Evolutionary conservation across 163 green algal species (phyloP), one percentile per base, ranked within the genome.

Genomic region (Scenedesmus sp.): DNA sequence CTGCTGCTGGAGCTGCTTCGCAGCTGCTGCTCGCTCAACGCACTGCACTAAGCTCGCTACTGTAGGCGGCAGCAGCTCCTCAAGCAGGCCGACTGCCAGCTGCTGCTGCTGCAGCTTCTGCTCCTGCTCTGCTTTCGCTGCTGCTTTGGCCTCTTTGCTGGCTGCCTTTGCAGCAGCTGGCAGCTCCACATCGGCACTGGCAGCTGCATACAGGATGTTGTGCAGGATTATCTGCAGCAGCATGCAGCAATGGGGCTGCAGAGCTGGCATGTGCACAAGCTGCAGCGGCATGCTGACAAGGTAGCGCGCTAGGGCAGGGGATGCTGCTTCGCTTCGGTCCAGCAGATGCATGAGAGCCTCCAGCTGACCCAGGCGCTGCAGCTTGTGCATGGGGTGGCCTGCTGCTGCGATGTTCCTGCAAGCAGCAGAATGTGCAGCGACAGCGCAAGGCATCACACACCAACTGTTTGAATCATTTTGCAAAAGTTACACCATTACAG

Each of bases 11-110:
- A 66, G 79, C 66, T 85, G 88, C 60, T 26, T 55, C 7, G 26
- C 81, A 55, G 81, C 81, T 55, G 66, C 82, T 6, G 79, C 82
- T 88, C 4, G 10, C 81, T 92, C 81, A 8, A 92, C 81, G 67
- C 88, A 92, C 81, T 89, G 88, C 88, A 92, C 88, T 7, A 92
- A 54, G 3, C 13, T 56, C 20, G 88, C 88, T 10, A 84, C 82
- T 12, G 66, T 84, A 0, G 81, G 77, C 26, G 88, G 88, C 64
- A 92, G 81, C 82, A 92, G 81, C 81, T 89, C 77, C 12, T 26
- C 26, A 15, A 92, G 88, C 81, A 88, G 9, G 12, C 64, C 64
- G 23, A 56, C 46, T 77, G 88, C 81, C 7, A 88, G 64, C 16
- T 81, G 76, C 87, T 79, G 87, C 87, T 79, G 87, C 82, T 83